Evolutionary conservation across 116 monocot species (phyloP), one percentile per base, ranked within the genome.

Genomic region (Iris pallida): DNA sequence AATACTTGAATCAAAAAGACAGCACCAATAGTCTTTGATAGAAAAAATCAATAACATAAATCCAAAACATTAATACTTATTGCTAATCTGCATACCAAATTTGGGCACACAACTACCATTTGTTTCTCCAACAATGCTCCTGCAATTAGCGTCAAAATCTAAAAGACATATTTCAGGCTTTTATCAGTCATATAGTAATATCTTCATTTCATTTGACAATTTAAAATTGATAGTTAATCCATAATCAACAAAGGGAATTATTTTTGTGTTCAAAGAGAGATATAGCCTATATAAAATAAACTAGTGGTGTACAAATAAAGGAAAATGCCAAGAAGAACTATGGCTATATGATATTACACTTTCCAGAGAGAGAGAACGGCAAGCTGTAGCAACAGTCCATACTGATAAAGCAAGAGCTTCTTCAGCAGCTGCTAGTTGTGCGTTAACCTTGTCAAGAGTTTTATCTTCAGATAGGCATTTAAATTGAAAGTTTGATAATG

Each of bases 41-140:
- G 0, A 30, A 64, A 64, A 16, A 43, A 65, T 13, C 65, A 30
- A 30, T 30, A 55, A 66, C 44, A 79, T 45, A 8, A 63, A 64
- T 42, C 11, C 15, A 47, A 20, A 64, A 30, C 30, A 30, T 30
- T 30, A 30, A 30, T 30, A 30, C 30, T 30, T 30, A 30, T 30
- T 30, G 30, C 30, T 30, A 48, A 13, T 16, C 4, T 74, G 49
- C 61, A 45, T 72, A 95, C 95, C 95, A 95, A 80, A 81, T 91
- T 95, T 66, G 95, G 76, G 72, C 88, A 95, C 73, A 82, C 71
- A 5, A 95, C 83, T 7, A 91, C 70, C 7, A 88, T 66, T 78
- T 95, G 95, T 55, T 95, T 95, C 73, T 95, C 95, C 73, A 95
- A 69, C 58, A 95, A 78, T 59, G 75, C 77, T 75, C 89, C 95